Evolutionary conservation across 2,329 filamentous ascomycete species (phyloP).

Genomic region (Trichophyton mentagrophytes): DNA sequence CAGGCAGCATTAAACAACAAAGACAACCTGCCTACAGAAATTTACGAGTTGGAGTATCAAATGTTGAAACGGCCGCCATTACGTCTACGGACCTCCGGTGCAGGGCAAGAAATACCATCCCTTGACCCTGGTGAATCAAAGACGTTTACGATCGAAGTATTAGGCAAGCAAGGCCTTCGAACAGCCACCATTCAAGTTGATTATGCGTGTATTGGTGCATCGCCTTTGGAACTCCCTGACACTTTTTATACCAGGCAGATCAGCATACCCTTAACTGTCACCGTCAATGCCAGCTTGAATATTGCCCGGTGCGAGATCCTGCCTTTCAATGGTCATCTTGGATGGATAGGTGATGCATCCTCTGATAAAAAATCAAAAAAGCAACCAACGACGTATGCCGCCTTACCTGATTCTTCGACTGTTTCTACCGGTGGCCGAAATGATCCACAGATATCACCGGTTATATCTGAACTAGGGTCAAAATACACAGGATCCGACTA

Average conservation of each 20-base stretch:
- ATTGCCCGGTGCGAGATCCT: conserved; percentile 67
- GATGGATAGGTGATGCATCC: conserved; percentile 38
- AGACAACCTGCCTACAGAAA: conserved; percentile 62
- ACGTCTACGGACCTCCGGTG: conserved; percentile 39
- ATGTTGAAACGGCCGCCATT: conserved; percentile 59
- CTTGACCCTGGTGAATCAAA: conserved; percentile 56
- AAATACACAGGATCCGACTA: conserved; percentile 44
- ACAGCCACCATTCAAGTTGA: conserved; percentile 70
- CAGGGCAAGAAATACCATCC: conserved; percentile 34
- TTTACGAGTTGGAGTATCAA: conserved; percentile 77
- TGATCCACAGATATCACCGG: conserved; percentile 33
- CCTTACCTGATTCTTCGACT: conserved; percentile 8
- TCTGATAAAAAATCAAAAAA: conserved; percentile 6
- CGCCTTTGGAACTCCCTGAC: conserved; percentile 53
- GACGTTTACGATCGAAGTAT: conserved; percentile 69
- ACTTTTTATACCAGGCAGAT: conserved; percentile 77
- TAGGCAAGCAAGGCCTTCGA: conserved; percentile 75
- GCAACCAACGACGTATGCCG: conserved; percentile 4
- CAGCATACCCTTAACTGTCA: conserved; percentile 67
- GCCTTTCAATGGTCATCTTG: conserved; percentile 56
- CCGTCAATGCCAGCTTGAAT: conserved; percentile 84
- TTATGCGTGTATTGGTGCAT: conserved; percentile 66
- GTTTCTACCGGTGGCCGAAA: conserved; percentile 15
- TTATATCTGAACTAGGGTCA: conserved; percentile 32
- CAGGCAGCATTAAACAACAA: conserved; percentile 63